phyloP scores from a whole-genome alignment of 1,284 basidiomycete species.

The Anthracocystis walkeri region DNA sequence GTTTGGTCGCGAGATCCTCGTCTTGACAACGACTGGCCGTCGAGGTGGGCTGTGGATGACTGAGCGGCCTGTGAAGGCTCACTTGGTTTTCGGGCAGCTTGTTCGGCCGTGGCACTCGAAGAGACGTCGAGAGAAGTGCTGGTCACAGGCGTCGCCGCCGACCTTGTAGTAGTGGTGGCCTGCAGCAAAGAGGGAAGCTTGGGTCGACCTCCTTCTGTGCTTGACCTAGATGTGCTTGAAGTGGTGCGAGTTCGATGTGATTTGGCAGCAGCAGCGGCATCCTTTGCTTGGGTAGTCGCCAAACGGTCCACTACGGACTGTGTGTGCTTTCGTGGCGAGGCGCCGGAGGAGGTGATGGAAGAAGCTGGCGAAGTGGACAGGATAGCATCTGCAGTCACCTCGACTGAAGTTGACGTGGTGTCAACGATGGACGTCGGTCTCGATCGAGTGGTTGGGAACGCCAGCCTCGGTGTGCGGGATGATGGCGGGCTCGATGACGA shows the following conservation, averaged over 20 bases:
- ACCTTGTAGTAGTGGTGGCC: slow-evolving; percentile 17
- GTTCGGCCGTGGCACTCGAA: slow-evolving; percentile 10
- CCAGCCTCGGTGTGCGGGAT: slow-evolving; percentile 29
- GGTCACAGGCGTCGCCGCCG: slow-evolving; percentile 30
- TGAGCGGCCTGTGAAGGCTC: background rate
- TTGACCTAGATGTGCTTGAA: slow-evolving; percentile 40
- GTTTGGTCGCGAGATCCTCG: slow-evolving; percentile 20
- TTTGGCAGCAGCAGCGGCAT: slow-evolving; percentile 42
- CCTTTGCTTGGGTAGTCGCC: slow-evolving; percentile 34
- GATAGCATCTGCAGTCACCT: slow-evolving; percentile 24
- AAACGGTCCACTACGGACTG: slow-evolving; percentile 37
- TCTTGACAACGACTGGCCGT: slow-evolving; percentile 9
- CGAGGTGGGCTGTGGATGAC: background rate
- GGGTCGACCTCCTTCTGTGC: slow-evolving; percentile 25
- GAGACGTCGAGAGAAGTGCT: slow-evolving; percentile 22
- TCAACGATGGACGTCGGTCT: slow-evolving; percentile 47
- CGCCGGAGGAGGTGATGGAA: slow-evolving; percentile 29
- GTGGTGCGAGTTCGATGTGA: slow-evolving; percentile 31
- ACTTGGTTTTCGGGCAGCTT: background rate
- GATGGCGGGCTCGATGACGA: slow-evolving; percentile 27
- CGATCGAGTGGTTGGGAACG: slow-evolving; percentile 37
- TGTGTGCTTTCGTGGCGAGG: slow-evolving; percentile 40
- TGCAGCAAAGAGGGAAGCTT: slow-evolving; percentile 45
- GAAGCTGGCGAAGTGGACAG: slow-evolving; percentile 46
- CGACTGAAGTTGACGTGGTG: slow-evolving; percentile 22